A percentile compares a stretch with the other conserved stretches of the same genome.
Evolutionary conservation across 2,329 filamentous ascomycete genomes (phyloP).

Genomic region (Arthrinium phaeospermum): DNA sequence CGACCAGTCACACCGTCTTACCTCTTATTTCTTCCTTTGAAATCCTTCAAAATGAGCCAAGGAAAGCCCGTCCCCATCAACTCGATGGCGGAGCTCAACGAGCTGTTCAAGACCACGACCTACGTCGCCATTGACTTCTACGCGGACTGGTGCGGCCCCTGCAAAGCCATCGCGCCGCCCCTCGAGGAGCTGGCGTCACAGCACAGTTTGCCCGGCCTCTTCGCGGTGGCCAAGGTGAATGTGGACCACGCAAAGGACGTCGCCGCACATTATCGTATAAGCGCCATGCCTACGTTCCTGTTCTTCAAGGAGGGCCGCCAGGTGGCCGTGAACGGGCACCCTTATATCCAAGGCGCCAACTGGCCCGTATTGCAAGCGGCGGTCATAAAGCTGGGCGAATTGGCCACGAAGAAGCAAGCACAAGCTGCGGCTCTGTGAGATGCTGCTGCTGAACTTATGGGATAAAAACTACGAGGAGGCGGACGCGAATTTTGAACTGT

Average conservation of each 20-base stretch:
- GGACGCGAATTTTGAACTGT: too few relatives aligned
- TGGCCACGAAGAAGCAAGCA: background rate
- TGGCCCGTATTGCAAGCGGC: constrained; percentile 57
- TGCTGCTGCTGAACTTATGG: too few relatives aligned
- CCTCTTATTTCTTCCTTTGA: too few relatives aligned
- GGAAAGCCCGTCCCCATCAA: background rate
- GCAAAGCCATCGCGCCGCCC: constrained; percentile 72
- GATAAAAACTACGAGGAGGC: too few relatives aligned
- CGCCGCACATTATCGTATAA: constrained; percentile 60
- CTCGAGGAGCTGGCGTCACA: constrained; percentile 59
- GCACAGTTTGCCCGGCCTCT: constrained; percentile 53
- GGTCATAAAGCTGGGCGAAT: constrained; percentile 52
- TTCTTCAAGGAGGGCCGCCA: constrained; percentile 68
- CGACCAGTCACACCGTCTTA: too few relatives aligned
- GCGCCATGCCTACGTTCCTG: constrained; percentile 76
- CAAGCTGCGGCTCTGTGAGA: background rate
- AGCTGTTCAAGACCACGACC: constrained; percentile 65
- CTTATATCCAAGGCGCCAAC: constrained; percentile 71
- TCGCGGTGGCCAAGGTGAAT: constrained; percentile 74
- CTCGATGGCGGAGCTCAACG: background rate
- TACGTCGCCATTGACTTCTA: constrained; percentile 51
- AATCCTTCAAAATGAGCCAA: background rate
- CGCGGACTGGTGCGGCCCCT: constrained; percentile 76
- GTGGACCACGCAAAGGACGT: constrained; percentile 71
- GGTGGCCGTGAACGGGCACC: constrained; percentile 49